phyloP scores from a whole-genome alignment of 2,329 filamentous ascomycete genomes.

The Bipolaris victoriae region DNA sequence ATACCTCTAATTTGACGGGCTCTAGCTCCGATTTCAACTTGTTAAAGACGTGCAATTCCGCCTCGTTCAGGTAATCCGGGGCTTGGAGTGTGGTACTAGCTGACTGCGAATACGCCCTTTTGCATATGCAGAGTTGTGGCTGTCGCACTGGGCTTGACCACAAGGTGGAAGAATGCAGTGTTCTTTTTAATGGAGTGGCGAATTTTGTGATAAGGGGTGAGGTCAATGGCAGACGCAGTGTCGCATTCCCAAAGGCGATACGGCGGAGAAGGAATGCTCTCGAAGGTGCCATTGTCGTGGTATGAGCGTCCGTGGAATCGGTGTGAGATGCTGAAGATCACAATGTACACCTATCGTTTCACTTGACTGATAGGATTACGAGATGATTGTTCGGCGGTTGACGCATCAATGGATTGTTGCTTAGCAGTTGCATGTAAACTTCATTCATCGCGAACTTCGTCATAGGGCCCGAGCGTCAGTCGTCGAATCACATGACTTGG shows the following conservation, averaged over 20 bases:
- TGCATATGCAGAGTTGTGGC: slow-evolving; percentile 10
- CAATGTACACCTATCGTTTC: slow-evolving; percentile 10
- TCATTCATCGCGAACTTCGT: slow-evolving; percentile 29
- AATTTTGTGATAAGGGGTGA: slow-evolving; percentile 29
- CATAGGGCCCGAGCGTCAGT: slow-evolving; percentile 36
- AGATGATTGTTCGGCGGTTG: slow-evolving; percentile 7
- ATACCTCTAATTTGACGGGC: slow-evolving; percentile 56
- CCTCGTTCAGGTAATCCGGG: slow-evolving; percentile 56
- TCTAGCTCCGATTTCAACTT: slow-evolving; percentile 52
- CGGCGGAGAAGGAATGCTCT: slow-evolving; percentile 34
- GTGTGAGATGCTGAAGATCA: slow-evolving; percentile 16
- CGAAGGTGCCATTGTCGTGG: slow-evolving; percentile 43
- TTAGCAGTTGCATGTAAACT: slow-evolving; percentile 17
- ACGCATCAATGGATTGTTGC: slow-evolving; percentile 19
- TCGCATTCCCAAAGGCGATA: slow-evolving; percentile 26
- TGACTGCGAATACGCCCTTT: slow-evolving; percentile 35
- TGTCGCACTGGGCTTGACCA: slow-evolving; percentile 10
- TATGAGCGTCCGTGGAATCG: slow-evolving; percentile 4
- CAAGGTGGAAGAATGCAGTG: slow-evolving; percentile 14
- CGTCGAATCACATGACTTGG: slow-evolving; percentile 40
- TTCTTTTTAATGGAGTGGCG: slow-evolving; percentile 13
- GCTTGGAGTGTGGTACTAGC: slow-evolving; percentile 40
- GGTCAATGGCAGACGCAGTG: slow-evolving; percentile 26
- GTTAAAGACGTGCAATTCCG: slow-evolving; percentile 56
- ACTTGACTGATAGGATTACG: slow-evolving; percentile 17